Evolutionary conservation across 179 eudicot genomes (phyloP), one percentile per base, ranked within the genome.

Genomic region (Sideroxylon spinosum): DNA sequence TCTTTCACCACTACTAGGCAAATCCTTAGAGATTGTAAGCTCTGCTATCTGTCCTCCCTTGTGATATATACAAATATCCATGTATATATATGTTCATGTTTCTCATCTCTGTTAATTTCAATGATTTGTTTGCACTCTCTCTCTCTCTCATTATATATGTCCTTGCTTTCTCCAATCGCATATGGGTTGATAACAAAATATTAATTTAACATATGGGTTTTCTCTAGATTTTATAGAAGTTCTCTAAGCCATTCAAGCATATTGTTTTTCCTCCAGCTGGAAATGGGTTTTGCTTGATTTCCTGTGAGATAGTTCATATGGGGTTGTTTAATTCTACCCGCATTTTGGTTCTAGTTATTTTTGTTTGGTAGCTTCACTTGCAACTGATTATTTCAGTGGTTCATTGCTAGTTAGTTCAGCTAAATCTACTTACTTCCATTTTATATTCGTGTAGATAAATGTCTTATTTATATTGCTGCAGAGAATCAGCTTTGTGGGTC

Each of bases 1-100:
- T 29, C 19, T 25, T 52, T 71, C 20, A 60, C 75, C 17, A 75
- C 64, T 64, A 9, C 61, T 64, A 1, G 56, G 37, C 26, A 68
- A 68, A 16, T 2, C n/a, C 16, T 4, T 63, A 66, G 52, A 0
- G 71, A 65, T 52, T 13, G 79, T 76, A 66, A 76, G 72, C 79
- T 76, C 63, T n/a, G 26, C 23, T 7, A 28, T 9, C 60, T 19
- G 1, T 23, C 12, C 14, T 29, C n/a, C 44, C 48, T 12, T 20
- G 6, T 6, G 25, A 25, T 7, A 56, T 5, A 29, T 22, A n/a
- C 49, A 44, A 7, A 61, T 7, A 62, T 3, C 50, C 44, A 6
- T 37, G 44, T 37, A 3, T 3, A 37, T 37, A 37, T 37, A 1
- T 37, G 5, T 22, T 28, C 37, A 73, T 46, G n/a, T 19, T 6